These are phyloP conservation scores for Vigna radiata DNA, from an alignment of 306 rosid species.

Conservation along the genomic window DNA sequence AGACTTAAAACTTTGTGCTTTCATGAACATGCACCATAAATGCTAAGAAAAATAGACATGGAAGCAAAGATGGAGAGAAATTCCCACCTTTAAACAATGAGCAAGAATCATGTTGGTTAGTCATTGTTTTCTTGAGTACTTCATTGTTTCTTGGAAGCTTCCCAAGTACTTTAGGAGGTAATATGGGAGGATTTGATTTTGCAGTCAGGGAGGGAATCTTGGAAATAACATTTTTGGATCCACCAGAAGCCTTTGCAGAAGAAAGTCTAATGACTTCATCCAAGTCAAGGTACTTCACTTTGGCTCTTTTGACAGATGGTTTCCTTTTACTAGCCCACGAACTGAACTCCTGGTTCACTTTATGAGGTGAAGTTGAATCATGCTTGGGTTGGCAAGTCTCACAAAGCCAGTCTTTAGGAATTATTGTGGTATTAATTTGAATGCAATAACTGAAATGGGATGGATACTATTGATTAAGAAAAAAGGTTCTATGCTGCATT, in stretches of 20 bases:
- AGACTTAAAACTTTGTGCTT: neutral
- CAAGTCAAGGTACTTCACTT: conserved; percentile 62
- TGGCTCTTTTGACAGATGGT: conserved; percentile 45
- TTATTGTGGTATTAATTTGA: neutral
- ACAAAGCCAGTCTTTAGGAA: conserved; percentile 66
- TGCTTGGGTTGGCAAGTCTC: conserved; percentile 49
- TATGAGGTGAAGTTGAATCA: conserved; percentile 17
- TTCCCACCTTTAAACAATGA: conserved; percentile 50
- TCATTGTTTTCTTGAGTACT: conserved; percentile 30
- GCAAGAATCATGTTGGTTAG: conserved; percentile 44
- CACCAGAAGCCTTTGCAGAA: conserved; percentile 7
- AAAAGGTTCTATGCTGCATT: conserved; percentile 17
- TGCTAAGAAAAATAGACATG: neutral
- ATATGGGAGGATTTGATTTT: conserved; percentile 30
- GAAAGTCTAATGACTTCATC: conserved; percentile 72
- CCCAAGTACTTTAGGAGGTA: conserved; percentile 36
- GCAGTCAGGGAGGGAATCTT: neutral
- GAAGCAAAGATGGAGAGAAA: conserved; percentile 6
- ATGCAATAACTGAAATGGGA: conserved; percentile 73
- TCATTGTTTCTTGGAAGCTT: conserved; percentile 41
- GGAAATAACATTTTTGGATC: conserved; percentile 27
- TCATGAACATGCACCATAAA: neutral
- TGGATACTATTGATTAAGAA: conserved; percentile 33
- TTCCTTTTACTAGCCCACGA: conserved; percentile 44
- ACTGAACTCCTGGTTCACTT: conserved; percentile 32